Conservation (phyloP, 139 green algal species). For the Pseudopediastrum boryanum region DNA sequence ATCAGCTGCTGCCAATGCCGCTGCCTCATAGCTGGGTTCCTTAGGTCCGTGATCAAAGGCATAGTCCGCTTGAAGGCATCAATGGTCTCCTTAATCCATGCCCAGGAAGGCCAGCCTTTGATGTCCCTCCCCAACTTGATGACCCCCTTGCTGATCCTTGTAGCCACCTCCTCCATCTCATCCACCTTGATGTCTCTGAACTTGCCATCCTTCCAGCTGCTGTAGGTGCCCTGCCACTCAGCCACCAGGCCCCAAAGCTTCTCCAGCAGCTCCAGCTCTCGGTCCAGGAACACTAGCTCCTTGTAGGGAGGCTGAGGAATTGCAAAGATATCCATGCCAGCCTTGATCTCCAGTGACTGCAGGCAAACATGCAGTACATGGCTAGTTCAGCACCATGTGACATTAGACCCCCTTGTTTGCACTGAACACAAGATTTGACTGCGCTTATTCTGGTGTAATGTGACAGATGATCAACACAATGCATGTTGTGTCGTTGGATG, state of each 20-base stretch:
- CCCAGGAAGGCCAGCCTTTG: slow-evolving; percentile 77
- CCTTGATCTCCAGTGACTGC: slow-evolving; percentile 70
- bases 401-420: no score
- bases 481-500: no score
- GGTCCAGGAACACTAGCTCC: slow-evolving; percentile 64
- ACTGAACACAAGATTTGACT: no score
- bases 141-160: slow-evolving; percentile 69
- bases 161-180: slow-evolving; percentile 81
- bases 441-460: no score
- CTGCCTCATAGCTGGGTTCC: slow-evolving; percentile 81
- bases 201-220: slow-evolving; percentile 79
- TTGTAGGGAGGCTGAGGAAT: slow-evolving; percentile 80
- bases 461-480: no score
- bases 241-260: slow-evolving; percentile 74
- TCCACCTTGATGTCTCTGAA: slow-evolving; percentile 83
- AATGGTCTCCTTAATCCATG: slow-evolving; percentile 73
- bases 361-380: no score
- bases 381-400: no score
- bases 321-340: slow-evolving; percentile 89
- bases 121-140: slow-evolving; percentile 82
- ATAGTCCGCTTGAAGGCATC: slow-evolving; percentile 92
- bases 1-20: slow-evolving; percentile 87
- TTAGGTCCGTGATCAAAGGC: slow-evolving; percentile 88
- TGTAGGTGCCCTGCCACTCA: slow-evolving; percentile 81
- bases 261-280: slow-evolving; percentile 76